Base-by-base conservation (phyloP, 805 yeast genomes). In the Lipomyces starkeyi region DNA sequence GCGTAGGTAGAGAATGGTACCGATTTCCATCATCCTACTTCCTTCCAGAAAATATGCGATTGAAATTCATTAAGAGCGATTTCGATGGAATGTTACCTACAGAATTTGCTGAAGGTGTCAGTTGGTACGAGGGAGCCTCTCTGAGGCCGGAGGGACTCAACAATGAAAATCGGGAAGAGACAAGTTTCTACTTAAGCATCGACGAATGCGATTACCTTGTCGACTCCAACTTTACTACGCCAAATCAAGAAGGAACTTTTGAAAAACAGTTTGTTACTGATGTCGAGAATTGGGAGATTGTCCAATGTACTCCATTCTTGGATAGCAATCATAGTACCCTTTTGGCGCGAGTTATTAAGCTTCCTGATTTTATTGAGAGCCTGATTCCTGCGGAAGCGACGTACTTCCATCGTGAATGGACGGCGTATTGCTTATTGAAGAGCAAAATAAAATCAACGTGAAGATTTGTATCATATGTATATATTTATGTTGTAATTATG, bases 1-100 rank as follows among this genome's bases (percentile, higher is more conserved):
- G 98, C 78, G 83, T 90, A n/a, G 98, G 97, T 1, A 84, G 97
- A 67, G 98, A 94, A 79, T 93, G 98, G 98, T 92, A 91, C 75
- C 90, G 94, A 75, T 93, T 82, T 78, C 97, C 98, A 9, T 87
- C 91, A 0, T 93, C 97, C 0, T 91, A 93, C 76, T 91, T 93
- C 75, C 80, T 94, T 29, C 88, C 91, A 2, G 83, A 85, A 3
- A 81, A 86, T 66, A 83, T 83, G 73, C 80, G 97, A 71, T 80
- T 92, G 29, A 81, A 82, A 73, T 94, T 91, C 77, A 86, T 91
- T 9, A 80, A 83, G 65, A 88, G 92, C 65, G 95, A 94, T 0
- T 94, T 93, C 78, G 86, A 88, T 76, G 98, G 98, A 0, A 80
- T 93, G 69, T 80, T 94, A 47, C 98, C 98, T 0, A 97, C 96